These are phyloP conservation scores for Apiospora malaysiana DNA, from an alignment of 2,329 filamentous ascomycete species.

Conservation along the genomic window DNA sequence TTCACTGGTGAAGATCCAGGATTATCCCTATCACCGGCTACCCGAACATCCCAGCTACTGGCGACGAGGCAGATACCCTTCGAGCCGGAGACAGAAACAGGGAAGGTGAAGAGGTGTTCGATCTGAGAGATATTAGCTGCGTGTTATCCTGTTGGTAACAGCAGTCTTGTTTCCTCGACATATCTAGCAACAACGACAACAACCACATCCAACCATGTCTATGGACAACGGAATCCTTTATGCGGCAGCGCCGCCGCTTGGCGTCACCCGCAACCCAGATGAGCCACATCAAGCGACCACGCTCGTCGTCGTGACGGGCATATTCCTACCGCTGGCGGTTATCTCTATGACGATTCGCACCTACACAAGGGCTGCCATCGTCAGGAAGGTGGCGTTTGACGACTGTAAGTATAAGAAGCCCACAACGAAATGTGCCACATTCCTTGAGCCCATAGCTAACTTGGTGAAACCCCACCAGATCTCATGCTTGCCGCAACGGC, in stretches of 20 bases:
- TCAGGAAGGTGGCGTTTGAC: constrained; percentile 27
- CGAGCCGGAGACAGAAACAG: not conserved
- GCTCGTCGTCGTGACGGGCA: constrained; percentile 24
- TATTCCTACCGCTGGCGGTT: constrained; percentile 29
- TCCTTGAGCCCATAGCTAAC: not conserved
- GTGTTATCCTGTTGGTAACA: too few relatives aligned
- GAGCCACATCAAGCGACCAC: constrained; percentile 23
- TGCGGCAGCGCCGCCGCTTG: constrained; percentile 26
- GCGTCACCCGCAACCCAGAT: constrained; percentile 23
- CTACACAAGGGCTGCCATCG: constrained; percentile 28
- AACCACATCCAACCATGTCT: constrained; percentile 25
- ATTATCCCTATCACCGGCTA: not conserved
- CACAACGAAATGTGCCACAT: too few relatives aligned
- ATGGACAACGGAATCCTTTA: constrained; percentile 28
- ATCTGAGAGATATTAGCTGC: too few relatives aligned
- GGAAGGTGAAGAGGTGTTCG: too few relatives aligned
- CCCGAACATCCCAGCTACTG: not conserved
- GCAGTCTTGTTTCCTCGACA: too few relatives aligned
- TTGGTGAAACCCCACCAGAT: not conserved
- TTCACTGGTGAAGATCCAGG: not conserved
- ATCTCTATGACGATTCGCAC: constrained; percentile 25
- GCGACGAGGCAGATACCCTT: not conserved
- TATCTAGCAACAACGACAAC: not conserved
- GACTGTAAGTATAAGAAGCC: constrained; percentile 26
- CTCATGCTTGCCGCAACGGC: constrained; percentile 25